Evolutionary conservation across 2,329 filamentous ascomycete species (phyloP).

Genomic region (Coniochaeta ligniaria): DNA sequence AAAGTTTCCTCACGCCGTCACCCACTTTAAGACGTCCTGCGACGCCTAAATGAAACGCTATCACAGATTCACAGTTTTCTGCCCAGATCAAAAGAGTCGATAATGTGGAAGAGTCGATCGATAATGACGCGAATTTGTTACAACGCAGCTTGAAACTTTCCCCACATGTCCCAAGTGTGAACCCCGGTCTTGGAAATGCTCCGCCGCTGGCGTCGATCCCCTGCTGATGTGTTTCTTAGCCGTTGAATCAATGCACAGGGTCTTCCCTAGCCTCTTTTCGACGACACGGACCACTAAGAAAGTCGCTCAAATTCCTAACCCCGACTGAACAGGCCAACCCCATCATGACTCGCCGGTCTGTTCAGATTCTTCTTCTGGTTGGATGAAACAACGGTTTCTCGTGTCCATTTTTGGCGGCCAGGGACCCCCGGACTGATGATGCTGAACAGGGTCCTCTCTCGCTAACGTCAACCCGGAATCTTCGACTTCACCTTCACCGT

Average conservation of each 20-base stretch:
- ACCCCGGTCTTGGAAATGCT: not conserved
- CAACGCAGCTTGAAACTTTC: not conserved
- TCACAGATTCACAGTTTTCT: not conserved
- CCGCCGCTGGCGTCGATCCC: not conserved
- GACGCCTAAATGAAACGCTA: not conserved
- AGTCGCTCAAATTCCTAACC: not conserved
- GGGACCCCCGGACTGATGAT: conserved; percentile 10
- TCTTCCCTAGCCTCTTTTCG: not conserved
- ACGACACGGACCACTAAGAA: not conserved
- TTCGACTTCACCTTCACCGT: not conserved
- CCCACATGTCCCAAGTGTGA: not conserved
- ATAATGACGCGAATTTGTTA: not conserved
- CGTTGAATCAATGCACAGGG: not conserved
- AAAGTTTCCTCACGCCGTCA: not conserved
- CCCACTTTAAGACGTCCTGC: not conserved
- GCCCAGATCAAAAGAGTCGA: no score
- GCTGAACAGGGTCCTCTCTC: not conserved
- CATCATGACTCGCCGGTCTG: not conserved
- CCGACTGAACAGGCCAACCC: not conserved
- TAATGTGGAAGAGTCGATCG: no score
- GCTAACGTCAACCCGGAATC: not conserved
- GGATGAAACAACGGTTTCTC: conserved; percentile 35
- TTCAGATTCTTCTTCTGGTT: conserved; percentile 15
- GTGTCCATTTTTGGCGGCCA: conserved; percentile 32
- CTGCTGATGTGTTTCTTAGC: not conserved